These are phyloP conservation scores for Ophiostoma montium DNA, from an alignment of 2,329 filamentous ascomycete species.

Conservation along the genomic window DNA sequence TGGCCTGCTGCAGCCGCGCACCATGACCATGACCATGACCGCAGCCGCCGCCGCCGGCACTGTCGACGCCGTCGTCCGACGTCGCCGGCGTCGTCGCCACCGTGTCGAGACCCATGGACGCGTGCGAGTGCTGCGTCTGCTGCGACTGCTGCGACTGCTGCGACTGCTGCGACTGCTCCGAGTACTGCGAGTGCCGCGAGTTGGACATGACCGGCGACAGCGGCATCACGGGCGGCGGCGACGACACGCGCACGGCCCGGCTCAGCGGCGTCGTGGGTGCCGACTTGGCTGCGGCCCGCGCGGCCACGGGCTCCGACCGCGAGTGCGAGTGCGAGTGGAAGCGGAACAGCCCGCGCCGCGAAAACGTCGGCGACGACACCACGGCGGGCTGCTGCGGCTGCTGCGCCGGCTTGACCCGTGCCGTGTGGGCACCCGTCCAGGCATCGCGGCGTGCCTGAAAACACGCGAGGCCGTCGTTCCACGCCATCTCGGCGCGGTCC, in stretches of 20 bases:
- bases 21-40: too few species aligned
- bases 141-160: conserved; percentile 11
- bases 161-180: conserved; percentile 11
- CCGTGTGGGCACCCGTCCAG: conserved; percentile 67
- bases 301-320: conserved; percentile 7
- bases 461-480: conserved; percentile 72
- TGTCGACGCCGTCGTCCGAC: conserved; percentile 21
- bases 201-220: conserved; percentile 23
- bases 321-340: conserved; percentile 22
- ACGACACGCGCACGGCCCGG: background rate
- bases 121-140: conserved; percentile 9
- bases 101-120: conserved; percentile 16
- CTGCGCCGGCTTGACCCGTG: conserved; percentile 35
- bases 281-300: background rate
- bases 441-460: conserved; percentile 65
- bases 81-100: conserved; percentile 27
- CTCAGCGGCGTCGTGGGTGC: background rate
- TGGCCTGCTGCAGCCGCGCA: conserved; percentile 9
- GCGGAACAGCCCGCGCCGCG: conserved; percentile 37
- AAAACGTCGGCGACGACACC: conserved; percentile 27
- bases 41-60: too few species aligned
- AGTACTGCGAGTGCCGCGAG: conserved; percentile 16
- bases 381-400: conserved; percentile 27
- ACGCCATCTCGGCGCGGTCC: conserved; percentile 50
- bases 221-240: background rate